phyloP scores from a whole-genome alignment of 2,329 filamentous ascomycete species.

The Pestalotiopsis fici region DNA sequence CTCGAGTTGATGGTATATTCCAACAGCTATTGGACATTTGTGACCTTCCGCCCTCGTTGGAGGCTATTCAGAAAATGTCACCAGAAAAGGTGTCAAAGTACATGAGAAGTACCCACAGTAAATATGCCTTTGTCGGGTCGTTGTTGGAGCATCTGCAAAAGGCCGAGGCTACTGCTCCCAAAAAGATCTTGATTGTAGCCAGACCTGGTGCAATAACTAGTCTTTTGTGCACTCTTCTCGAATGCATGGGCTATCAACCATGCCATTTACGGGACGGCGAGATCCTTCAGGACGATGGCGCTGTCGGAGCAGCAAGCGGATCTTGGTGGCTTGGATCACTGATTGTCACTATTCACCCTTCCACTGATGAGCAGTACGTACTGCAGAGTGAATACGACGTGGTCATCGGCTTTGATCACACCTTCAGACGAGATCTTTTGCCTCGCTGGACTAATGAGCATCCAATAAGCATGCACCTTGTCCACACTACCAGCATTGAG shows the following conservation, averaged over 20 bases:
- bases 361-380: conserved; percentile 35
- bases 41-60: conserved; percentile 55
- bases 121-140: conserved; percentile 61
- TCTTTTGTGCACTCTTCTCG: conserved; percentile 47
- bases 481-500: conserved; percentile 54
- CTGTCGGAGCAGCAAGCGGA: neutral
- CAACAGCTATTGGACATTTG: conserved; percentile 53
- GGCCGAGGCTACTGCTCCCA: conserved; percentile 29
- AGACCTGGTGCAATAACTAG: conserved; percentile 50
- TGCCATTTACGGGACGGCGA: neutral
- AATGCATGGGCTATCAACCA: conserved; percentile 15
- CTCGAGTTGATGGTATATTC: conserved; percentile 53
- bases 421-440: conserved; percentile 37
- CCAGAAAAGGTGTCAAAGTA: conserved; percentile 50
- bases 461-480: conserved; percentile 50
- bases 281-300: neutral
- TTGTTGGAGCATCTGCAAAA: conserved; percentile 47
- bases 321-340: neutral
- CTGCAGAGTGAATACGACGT: conserved; percentile 44
- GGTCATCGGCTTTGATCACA: conserved; percentile 56
- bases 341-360: conserved; percentile 43
- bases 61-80: conserved; percentile 44
- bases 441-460: conserved; percentile 23
- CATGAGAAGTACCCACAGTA: conserved; percentile 57
- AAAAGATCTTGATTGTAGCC: conserved; percentile 54